Percentiles rank a stretch among this genome's conserved stretches.
Evolutionary conservation across 306 rosid genomes (phyloP).

Genomic region (Pyrus betulifolia): DNA sequence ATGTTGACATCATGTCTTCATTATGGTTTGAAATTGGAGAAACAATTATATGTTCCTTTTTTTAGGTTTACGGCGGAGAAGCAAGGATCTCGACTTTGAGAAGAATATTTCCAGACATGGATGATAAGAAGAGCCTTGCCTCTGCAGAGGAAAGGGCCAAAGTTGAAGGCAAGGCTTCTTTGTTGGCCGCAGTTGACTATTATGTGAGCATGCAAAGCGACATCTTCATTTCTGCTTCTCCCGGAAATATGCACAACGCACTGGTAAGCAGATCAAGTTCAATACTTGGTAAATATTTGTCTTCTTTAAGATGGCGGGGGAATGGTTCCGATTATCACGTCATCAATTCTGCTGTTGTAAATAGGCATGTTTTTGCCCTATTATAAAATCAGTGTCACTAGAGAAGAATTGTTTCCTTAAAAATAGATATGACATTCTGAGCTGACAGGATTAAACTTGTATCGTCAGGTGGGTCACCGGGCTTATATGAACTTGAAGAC

Average conservation of each 20-base stretch:
- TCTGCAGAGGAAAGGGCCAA: constrained; percentile 48
- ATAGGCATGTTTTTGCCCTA: background rate
- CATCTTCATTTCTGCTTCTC: constrained; percentile 94
- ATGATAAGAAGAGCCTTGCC: constrained; percentile 79
- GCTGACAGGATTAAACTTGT: constrained; percentile 5
- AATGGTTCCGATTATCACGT: background rate
- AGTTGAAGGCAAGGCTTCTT: constrained; percentile 83
- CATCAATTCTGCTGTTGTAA: background rate
- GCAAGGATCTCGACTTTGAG: constrained; percentile 80
- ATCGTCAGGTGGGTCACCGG: constrained; percentile 77
- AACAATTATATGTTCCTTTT: background rate
- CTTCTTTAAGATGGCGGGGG: background rate
- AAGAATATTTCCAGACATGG: constrained; percentile 72
- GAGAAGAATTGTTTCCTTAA: background rate
- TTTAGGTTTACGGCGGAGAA: constrained; percentile 71
- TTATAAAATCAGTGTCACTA: background rate
- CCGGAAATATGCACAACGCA: constrained; percentile 98
- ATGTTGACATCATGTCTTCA: background rate
- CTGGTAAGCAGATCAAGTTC: constrained; percentile 45
- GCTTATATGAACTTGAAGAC: constrained; percentile 74
- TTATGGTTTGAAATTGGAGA: background rate
- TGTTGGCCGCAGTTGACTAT: constrained; percentile 84
- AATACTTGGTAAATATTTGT: background rate
- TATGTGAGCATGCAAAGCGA: constrained; percentile 78
- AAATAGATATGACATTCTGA: background rate